Evolutionary conservation across 2,329 filamentous ascomycete species (phyloP).

Genomic region (Metarhizium humberi): DNA sequence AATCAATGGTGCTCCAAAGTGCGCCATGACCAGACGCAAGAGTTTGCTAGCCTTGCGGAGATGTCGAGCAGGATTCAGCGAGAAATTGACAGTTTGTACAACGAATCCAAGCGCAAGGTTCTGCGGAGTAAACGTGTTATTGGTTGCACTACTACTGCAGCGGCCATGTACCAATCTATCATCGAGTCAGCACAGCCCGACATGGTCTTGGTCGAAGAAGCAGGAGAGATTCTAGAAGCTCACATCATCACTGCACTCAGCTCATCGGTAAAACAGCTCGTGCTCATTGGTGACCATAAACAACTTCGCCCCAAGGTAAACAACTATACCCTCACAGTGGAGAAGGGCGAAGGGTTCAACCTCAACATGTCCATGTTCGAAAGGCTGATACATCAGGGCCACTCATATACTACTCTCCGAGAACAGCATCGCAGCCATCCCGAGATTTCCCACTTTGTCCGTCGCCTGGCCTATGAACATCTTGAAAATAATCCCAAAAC

Average conservation of each 20-base stretch:
- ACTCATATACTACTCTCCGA: conserved; percentile 41
- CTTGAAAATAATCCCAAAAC: conserved; percentile 48
- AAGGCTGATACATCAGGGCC: conserved; percentile 47
- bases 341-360: conserved; percentile 56
- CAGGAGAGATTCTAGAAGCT: conserved; percentile 62
- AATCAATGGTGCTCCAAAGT: conserved; percentile 35
- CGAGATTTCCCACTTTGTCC: conserved; percentile 52
- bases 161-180: conserved; percentile 49
- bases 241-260: conserved; percentile 52
- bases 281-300: conserved; percentile 66
- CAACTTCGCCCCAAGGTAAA: conserved; percentile 61
- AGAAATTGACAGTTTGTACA: conserved; percentile 32
- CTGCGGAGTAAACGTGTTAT: conserved; percentile 52
- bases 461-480: conserved; percentile 51
- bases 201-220: conserved; percentile 61
- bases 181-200: conserved; percentile 47
- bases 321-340: conserved; percentile 50
- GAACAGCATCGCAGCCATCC: conserved; percentile 62
- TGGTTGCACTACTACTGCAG: conserved; percentile 62
- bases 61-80: conserved; percentile 33
- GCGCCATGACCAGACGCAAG: conserved; percentile 38
- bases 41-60: conserved; percentile 26
- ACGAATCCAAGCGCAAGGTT: conserved; percentile 29
- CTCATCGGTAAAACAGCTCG: conserved; percentile 47
- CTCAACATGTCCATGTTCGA: conserved; percentile 63